Percentiles rank a stretch among this genome's conserved stretches.
These are phyloP conservation scores for Yamadazyma diospyri DNA, from an alignment of 1,139 yeast genomes.

Conservation along the genomic window DNA sequence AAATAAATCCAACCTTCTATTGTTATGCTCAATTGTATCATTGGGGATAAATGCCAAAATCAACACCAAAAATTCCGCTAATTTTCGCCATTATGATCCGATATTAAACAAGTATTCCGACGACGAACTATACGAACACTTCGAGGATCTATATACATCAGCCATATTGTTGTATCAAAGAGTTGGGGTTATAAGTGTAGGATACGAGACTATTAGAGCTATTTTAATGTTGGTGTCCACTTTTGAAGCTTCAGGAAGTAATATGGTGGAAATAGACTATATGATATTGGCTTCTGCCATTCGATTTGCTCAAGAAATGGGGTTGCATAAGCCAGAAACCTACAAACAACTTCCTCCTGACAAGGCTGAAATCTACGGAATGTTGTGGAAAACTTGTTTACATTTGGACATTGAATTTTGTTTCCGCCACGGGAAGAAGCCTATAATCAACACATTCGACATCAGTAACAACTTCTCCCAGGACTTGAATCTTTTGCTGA, in stretches of 20 bases:
- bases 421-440: slow-evolving; percentile 58
- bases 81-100: not conserved
- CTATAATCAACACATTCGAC: slow-evolving; percentile 48
- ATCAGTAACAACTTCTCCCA: slow-evolving; percentile 15
- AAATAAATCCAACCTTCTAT: slow-evolving; percentile 10
- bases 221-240: slow-evolving; percentile 41
- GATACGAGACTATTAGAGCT: slow-evolving; percentile 48
- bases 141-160: slow-evolving; percentile 25
- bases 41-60: slow-evolving; percentile 8
- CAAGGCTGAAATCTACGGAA: slow-evolving; percentile 37
- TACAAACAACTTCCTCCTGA: slow-evolving; percentile 30
- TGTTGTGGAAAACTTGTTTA: slow-evolving; percentile 56
- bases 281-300: slow-evolving; percentile 49
- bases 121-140: slow-evolving; percentile 16
- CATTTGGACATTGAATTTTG: slow-evolving; percentile 52
- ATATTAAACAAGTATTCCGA: slow-evolving; percentile 7
- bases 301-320: slow-evolving; percentile 60
- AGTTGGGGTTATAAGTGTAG: slow-evolving; percentile 47
- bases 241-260: slow-evolving; percentile 38
- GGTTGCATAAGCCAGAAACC: slow-evolving; percentile 59
- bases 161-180: slow-evolving; percentile 47
- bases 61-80: slow-evolving; percentile 12
- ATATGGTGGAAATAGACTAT: slow-evolving; percentile 39
- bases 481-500: slow-evolving; percentile 8
- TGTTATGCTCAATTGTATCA: slow-evolving; percentile 8